phyloP scores from a whole-genome alignment of 2,329 filamentous ascomycete species.

The Claviceps arundinis region DNA sequence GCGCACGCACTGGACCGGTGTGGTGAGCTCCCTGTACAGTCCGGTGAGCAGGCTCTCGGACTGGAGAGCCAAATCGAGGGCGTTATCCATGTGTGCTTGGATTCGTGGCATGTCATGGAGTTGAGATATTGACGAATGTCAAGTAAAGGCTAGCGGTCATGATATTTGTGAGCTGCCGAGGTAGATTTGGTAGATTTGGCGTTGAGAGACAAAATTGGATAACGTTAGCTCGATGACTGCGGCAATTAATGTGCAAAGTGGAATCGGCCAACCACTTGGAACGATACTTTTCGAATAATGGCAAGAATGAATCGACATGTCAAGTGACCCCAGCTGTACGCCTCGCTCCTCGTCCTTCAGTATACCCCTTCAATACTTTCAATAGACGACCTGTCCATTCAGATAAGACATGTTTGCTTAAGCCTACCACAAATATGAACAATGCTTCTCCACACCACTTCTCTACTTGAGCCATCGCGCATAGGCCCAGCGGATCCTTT shows the following conservation, averaged over 20 bases:
- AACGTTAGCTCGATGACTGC: not conserved
- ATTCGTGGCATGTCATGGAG: not conserved
- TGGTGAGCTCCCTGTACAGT: constrained; percentile 4
- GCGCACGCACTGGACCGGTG: constrained; percentile 15
- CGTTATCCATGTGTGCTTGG: not conserved
- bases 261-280: too few relatives aligned
- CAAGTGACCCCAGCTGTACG: not conserved
- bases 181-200: not conserved
- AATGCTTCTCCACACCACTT: not conserved
- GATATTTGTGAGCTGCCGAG: not conserved
- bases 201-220: not conserved
- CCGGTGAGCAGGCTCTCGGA: not conserved
- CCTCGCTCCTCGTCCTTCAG: not conserved
- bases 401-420: not conserved
- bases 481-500: constrained; percentile 85
- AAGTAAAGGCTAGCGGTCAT: not conserved
- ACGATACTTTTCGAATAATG: not conserved
- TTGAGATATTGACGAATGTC: not conserved
- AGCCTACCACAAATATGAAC: not conserved
- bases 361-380: not conserved
- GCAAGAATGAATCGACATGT: not conserved
- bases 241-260: not conserved
- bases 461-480: constrained; percentile 51
- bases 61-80: not conserved
- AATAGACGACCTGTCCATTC: not conserved